Percentiles rank a stretch among this genome's conserved stretches.
Conservation (phyloP, 176 grass and related monocot genomes). For the Paspalum vaginatum region DNA sequence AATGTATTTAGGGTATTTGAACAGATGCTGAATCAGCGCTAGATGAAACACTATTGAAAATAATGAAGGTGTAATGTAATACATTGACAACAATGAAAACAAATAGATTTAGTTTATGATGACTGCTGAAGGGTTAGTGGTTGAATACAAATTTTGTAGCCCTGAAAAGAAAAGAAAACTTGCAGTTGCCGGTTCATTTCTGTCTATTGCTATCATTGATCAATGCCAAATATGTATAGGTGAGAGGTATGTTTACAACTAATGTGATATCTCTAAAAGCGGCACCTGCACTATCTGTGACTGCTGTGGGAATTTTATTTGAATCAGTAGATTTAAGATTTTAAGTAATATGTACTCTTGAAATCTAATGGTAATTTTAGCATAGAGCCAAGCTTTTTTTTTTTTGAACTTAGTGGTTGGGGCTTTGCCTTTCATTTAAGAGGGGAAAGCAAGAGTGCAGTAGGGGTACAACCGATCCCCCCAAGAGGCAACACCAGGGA, state of each 20-base stretch:
- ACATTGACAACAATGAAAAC: background rate
- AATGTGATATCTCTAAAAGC: background rate
- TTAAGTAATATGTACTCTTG: background rate
- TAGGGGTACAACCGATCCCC: no score
- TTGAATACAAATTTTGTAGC: background rate
- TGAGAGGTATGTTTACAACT: background rate
- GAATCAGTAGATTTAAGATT: no score
- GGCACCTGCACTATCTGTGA: background rate
- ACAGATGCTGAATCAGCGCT: background rate
- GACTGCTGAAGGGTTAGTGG: background rate
- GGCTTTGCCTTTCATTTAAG: no score
- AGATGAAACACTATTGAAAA: background rate
- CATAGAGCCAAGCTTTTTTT: slow-evolving; percentile 4
- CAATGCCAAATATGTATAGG: background rate
- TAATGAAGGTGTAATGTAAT: background rate
- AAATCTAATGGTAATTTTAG: background rate
- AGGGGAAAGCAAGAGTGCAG: no score
- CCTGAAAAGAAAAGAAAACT: background rate
- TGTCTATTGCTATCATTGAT: background rate
- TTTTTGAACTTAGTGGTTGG: no score
- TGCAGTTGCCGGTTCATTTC: background rate
- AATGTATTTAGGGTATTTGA: background rate
- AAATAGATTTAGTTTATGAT: background rate
- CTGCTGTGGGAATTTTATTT: background rate
- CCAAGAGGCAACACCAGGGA: no score